Evolutionary conservation across 176 grass and related monocot genomes (phyloP), one percentile per base, ranked within the genome.

Genomic region (Ensete glaucum): DNA sequence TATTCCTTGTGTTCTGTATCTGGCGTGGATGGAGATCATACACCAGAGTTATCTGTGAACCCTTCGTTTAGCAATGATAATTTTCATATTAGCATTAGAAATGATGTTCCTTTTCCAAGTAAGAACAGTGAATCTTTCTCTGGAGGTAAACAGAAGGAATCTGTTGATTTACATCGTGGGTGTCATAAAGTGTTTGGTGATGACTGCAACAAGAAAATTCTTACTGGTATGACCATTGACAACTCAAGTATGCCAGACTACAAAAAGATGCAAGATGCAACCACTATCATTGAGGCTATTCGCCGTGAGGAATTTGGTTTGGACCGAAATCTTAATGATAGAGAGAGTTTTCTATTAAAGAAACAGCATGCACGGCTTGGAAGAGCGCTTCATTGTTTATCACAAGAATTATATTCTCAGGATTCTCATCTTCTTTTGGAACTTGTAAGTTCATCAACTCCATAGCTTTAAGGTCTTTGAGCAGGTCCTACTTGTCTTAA

Each of bases 281-380:
- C 74, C 74, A 58, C 71, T 73, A 59, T 98, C 62, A 78, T 98
- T 77, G 88, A 98, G 86, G 85, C 79, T 53, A 98, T 98, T 85
- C 81, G 94, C 2, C 82, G 88, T 76, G 90, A 93, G 75, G 94
- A 98, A 57, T 98, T 98, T 93, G 94, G 94, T 87, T 80, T 98
- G 16, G 88, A 91, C 83, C 75, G 79, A 50, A 77, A 80, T 72
- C 75, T 89, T 76, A 85, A 74, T 80, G 78, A 73, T 57, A 78
- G 63, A 48, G 94, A 93, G 50, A 84, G 77, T 88, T 82, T 57
- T 73, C 81, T 98, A 80, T 84, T 98, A 80, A 86, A 84, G 50
- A 98, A 98, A 75, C 93, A 97, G 72, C 93, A 97, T 85, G 93
- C 88, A 83, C 83, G 93, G 54, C 93, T 97, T 87, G 93, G 93